Evolutionary conservation across 345 rosid genomes (phyloP), one percentile per base, ranked within the genome.

Genomic region (Ricinus communis): DNA sequence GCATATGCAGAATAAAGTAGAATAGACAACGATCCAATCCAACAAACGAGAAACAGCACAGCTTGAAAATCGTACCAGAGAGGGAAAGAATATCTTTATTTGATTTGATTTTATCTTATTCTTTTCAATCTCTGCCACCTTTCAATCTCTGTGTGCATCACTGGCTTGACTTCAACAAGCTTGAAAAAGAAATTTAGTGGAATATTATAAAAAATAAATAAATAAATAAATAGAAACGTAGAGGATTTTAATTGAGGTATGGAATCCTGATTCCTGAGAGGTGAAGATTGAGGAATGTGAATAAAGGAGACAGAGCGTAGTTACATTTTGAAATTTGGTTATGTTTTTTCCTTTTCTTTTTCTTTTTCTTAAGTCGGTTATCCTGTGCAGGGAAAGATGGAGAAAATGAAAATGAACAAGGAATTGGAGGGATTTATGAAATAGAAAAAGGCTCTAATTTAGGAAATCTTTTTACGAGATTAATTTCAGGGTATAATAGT

Each of bases 291-390:
- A 53, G 51, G 49, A 40, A 19, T 10, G 52, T 21, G 12, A 14
- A 24, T 7, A 43, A 10, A 68, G 5, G 7, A 43, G 22, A 46
- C 18, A 46, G 18, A 25, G 12, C 45, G 5, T 27, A 10, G 19
- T 28, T 59, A 46, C 55, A 46, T 58, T 70, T 50, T 60, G 59
- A 71, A 53, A 5, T 62, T 41, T 52, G 38, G 43, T 63, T 51
- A 8, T 27, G 11, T 8, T 8, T 33, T 8, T 50, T 22, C 0
- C 21, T 15, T 21, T 21, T 30, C 30, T 45, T 5, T 8, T 13
- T 45, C 8, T 65, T 14, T 13, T 24, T 46, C 30, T 47, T 21
- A 33, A 60, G 65, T 60, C 65, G 65, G 31, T 52, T 52, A 40
- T 18, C 19, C 61, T 53, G 31, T 19, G 27, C 28, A 38, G 31